Conservation (phyloP, 148 eudicot genomes). For the Polygonum aviculare region DNA sequence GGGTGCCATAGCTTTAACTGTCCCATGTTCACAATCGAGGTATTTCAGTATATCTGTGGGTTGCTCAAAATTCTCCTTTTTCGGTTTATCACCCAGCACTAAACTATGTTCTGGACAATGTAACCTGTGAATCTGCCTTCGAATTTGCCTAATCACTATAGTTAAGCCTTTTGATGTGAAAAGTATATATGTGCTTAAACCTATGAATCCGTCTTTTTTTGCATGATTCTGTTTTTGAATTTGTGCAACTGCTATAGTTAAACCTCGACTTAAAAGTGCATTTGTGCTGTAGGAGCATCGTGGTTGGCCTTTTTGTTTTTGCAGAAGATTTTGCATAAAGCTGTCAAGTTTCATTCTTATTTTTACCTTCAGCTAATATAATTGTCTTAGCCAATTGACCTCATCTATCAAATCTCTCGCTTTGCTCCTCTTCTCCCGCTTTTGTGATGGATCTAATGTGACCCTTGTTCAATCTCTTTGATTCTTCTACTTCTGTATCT, state of each 20-base stretch:
- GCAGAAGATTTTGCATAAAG: neutral
- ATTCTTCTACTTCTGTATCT: neutral
- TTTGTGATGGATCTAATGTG: neutral
- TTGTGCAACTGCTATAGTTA: neutral
- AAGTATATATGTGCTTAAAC: neutral
- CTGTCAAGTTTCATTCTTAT: neutral
- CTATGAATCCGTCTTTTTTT: neutral
- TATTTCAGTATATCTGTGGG: neutral
- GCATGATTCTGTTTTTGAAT: neutral
- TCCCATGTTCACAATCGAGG: neutral
- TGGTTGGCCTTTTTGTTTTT: neutral
- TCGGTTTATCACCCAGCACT: neutral
- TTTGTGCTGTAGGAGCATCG: conserved; percentile 2
- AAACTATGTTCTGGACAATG: neutral
- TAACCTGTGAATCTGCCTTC: neutral
- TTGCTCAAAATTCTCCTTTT: neutral
- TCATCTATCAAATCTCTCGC: neutral
- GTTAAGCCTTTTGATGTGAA: neutral
- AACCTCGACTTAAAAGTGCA: neutral
- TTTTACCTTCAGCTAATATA: neutral
- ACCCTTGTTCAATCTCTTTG: neutral
- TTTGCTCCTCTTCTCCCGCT: neutral
- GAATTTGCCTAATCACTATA: neutral
- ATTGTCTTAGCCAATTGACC: neutral
- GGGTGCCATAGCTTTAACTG: neutral